Conservation (phyloP, 1,284 basidiomycete species). For the Boletus sp. region DNA sequence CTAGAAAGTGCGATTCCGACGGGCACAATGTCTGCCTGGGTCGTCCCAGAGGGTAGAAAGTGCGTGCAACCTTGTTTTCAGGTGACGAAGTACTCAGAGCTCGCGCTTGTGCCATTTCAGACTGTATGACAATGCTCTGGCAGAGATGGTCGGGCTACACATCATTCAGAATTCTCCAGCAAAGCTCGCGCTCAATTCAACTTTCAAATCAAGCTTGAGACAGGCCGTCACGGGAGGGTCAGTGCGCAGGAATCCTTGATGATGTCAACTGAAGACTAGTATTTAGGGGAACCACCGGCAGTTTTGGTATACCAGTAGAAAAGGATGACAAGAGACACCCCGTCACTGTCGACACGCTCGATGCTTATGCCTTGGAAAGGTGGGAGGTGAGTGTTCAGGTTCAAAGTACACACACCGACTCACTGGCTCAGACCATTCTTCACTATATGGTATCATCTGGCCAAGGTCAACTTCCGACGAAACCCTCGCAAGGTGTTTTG, state of each 20-base stretch:
- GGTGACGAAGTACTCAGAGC: constrained; percentile 12
- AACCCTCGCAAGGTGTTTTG: constrained; percentile 78
- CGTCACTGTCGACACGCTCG: constrained; percentile 63
- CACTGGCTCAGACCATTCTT: constrained; percentile 66
- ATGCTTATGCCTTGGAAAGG: constrained; percentile 83
- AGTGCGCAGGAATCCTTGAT: constrained; percentile 26
- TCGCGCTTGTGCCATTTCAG: constrained; percentile 38
- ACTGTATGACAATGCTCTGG: constrained; percentile 66
- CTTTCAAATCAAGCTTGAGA: constrained; percentile 77
- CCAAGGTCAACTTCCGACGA: constrained; percentile 60
- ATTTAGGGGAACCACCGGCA: constrained; percentile 78
- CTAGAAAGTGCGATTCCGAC: constrained; percentile 72
- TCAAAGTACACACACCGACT: neutral
- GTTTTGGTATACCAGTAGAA: constrained; percentile 85
- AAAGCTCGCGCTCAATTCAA: constrained; percentile 67
- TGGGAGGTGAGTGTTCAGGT: constrained; percentile 75
- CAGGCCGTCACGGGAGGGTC: constrained; percentile 93
- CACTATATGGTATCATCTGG: constrained; percentile 99
- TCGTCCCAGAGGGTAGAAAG: constrained; percentile 72
- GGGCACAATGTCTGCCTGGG: constrained; percentile 79
- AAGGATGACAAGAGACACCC: constrained; percentile 54
- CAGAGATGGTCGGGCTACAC: constrained; percentile 67
- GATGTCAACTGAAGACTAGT: constrained; percentile 9
- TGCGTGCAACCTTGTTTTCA: constrained; percentile 35
- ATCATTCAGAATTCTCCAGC: constrained; percentile 63